phyloP scores from a whole-genome alignment of 306 rosid genomes.

The Gleditsia sinensis region DNA sequence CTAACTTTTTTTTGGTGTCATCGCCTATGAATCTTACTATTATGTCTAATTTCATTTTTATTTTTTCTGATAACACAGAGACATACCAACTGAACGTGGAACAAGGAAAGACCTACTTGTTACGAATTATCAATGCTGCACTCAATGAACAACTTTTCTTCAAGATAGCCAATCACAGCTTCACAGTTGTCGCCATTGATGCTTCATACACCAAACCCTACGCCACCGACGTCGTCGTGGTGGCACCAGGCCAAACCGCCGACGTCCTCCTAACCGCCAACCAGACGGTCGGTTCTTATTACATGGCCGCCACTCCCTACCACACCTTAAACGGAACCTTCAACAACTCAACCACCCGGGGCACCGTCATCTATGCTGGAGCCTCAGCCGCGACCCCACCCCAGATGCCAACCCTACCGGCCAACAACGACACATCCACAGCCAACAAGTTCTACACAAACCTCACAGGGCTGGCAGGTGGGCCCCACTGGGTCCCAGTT shows the following conservation, averaged over 20 bases:
- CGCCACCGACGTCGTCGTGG: slow-evolving; percentile 42
- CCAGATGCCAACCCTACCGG: slow-evolving; percentile 40
- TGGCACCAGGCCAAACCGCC: slow-evolving; percentile 50
- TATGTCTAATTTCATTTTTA: not conserved
- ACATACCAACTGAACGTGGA: slow-evolving; percentile 28
- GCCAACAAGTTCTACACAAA: slow-evolving; percentile 47
- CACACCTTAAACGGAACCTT: not conserved
- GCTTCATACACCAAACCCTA: slow-evolving; percentile 50
- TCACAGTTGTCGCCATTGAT: slow-evolving; percentile 56
- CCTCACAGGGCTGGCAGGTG: slow-evolving; percentile 30
- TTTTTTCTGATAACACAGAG: not conserved
- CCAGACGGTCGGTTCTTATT: slow-evolving; percentile 46
- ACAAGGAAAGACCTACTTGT: slow-evolving; percentile 45
- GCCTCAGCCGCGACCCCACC: slow-evolving; percentile 25
- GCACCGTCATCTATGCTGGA: slow-evolving; percentile 35
- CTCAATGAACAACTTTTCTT: slow-evolving; percentile 59
- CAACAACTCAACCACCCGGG: slow-evolving; percentile 38
- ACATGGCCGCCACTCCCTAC: slow-evolving; percentile 57
- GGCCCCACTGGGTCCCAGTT: slow-evolving; percentile 58
- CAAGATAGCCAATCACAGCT: slow-evolving; percentile 52
- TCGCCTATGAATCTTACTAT: too few species aligned
- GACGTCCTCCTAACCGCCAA: slow-evolving; percentile 51
- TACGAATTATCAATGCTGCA: slow-evolving; percentile 60
- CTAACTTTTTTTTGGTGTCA: too few species aligned
- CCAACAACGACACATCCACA: slow-evolving; percentile 31